These are phyloP conservation scores for Roridomyces roridus DNA, from an alignment of 768 basidiomycete genomes.

Conservation along the genomic window DNA sequence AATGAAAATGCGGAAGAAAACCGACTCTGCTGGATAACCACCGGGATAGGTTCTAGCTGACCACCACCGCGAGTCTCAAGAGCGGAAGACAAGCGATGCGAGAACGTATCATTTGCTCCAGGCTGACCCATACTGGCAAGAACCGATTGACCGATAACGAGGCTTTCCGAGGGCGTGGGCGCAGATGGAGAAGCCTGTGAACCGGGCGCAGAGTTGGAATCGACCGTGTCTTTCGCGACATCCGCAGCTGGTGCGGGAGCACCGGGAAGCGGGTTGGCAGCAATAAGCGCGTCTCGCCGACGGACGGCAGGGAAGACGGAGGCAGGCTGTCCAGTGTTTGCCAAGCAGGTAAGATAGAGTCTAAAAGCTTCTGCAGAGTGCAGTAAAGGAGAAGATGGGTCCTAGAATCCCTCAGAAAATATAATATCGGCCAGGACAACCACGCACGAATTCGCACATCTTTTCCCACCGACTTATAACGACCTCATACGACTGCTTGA, in stretches of 20 bases:
- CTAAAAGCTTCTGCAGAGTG: slow-evolving; percentile 76
- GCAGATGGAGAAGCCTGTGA: slow-evolving; percentile 6
- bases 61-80: slow-evolving; percentile 50
- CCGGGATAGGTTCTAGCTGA: slow-evolving; percentile 71
- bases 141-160: slow-evolving; percentile 53
- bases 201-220: background rate
- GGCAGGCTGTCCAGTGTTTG: slow-evolving; percentile 60
- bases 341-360: slow-evolving; percentile 73
- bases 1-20: slow-evolving; percentile 17
- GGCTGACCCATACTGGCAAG: slow-evolving; percentile 41
- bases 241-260: no score
- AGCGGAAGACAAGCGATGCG: slow-evolving; percentile 41
- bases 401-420: slow-evolving; percentile 44
- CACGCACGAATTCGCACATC: slow-evolving; percentile 81
- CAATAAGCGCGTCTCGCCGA: slow-evolving; percentile 68
- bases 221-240: background rate
- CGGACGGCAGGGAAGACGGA: slow-evolving; percentile 72
- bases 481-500: slow-evolving; percentile 73
- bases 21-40: slow-evolving; percentile 84
- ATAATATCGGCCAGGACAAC: slow-evolving; percentile 12
- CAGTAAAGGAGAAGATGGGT: slow-evolving; percentile 71
- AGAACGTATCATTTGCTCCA: slow-evolving; percentile 25
- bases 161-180: slow-evolving; percentile 27
- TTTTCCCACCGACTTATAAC: slow-evolving; percentile 84
- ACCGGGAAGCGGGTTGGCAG: slow-evolving; percentile 33